phyloP scores from a whole-genome alignment of 2,329 filamentous ascomycete genomes.

The Ramularia collo-cygni region DNA sequence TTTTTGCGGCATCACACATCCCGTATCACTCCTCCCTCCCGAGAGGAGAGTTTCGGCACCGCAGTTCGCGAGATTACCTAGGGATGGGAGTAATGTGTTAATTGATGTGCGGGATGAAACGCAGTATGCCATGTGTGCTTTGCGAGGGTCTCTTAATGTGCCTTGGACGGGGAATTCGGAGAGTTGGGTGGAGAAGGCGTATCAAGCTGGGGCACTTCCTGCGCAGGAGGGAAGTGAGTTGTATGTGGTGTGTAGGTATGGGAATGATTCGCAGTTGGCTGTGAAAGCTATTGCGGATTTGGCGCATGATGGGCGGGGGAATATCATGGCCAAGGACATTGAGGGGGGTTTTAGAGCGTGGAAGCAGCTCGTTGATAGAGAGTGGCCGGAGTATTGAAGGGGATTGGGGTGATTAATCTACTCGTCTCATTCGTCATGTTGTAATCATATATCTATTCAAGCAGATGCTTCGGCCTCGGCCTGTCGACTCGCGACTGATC shows the following conservation, averaged over 20 bases:
- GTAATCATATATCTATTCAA: too few species aligned
- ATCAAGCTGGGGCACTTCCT: conserved; percentile 11
- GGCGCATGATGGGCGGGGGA: conserved; percentile 33
- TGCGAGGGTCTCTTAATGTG: conserved; percentile 70
- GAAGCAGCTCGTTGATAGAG: conserved; percentile 59
- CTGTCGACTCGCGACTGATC: conserved; percentile 51
- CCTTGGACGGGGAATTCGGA: conserved; percentile 53
- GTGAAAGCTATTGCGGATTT: conserved; percentile 58
- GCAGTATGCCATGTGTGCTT: conserved; percentile 72
- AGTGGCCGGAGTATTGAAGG: conserved; percentile 51
- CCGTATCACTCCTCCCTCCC: conserved; percentile 50
- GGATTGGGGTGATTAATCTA: not conserved
- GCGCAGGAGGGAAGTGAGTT: conserved; percentile 34
- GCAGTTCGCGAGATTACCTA: conserved; percentile 46
- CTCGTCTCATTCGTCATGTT: too few species aligned
- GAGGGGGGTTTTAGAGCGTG: conserved; percentile 65
- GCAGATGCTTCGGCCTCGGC: conserved; percentile 44
- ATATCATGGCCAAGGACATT: conserved; percentile 63
- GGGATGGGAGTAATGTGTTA: conserved; percentile 47
- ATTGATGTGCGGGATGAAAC: conserved; percentile 80
- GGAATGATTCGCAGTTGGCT: conserved; percentile 71
- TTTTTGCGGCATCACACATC: conserved; percentile 65
- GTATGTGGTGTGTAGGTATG: conserved; percentile 63
- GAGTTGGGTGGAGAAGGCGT: conserved; percentile 26
- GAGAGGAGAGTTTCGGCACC: conserved; percentile 62